Evolutionary conservation across 1,139 yeast genomes (phyloP).

Genomic region (Hansenula lynferdii): DNA sequence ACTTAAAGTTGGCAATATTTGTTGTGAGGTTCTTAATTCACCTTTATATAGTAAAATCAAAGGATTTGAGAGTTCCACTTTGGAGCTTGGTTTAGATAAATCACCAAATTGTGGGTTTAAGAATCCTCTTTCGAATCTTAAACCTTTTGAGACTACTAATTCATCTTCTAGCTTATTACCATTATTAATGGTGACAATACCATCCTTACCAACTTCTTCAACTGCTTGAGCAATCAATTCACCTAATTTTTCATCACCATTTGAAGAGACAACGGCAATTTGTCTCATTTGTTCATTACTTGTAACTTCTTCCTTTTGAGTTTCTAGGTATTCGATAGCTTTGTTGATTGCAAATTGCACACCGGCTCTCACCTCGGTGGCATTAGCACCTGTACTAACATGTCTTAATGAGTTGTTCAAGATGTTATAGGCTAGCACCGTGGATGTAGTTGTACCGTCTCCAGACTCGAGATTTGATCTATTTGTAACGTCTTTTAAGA

Average conservation of each 20-base stretch:
- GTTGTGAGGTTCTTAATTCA: conserved; percentile 17
- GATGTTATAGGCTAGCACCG: conserved; percentile 21
- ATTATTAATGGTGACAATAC: conserved; percentile 20
- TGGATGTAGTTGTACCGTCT: conserved; percentile 24
- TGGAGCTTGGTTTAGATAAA: conserved; percentile 15
- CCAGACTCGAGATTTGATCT: conserved; percentile 22
- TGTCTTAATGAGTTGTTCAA: conserved; percentile 15
- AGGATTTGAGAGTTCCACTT: conserved; percentile 18
- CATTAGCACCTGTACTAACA: conserved; percentile 22
- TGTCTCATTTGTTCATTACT: conserved; percentile 19
- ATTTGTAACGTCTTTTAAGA: conserved; percentile 19
- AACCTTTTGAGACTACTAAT: conserved; percentile 20
- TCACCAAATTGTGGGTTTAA: conserved; percentile 21
- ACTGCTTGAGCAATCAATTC: conserved; percentile 19
- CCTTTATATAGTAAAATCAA: conserved; percentile 19
- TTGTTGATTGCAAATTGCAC: conserved; percentile 15
- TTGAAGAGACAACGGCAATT: conserved; percentile 21
- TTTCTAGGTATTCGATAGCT: conserved; percentile 15
- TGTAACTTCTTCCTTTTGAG: conserved; percentile 13
- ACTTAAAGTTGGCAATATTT: conserved; percentile 19
- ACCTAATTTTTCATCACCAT: conserved; percentile 20
- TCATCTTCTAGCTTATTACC: conserved; percentile 20
- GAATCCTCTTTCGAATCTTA: conserved; percentile 21
- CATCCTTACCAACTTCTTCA: conserved; percentile 24
- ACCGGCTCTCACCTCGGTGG: conserved; percentile 20